phyloP scores from a whole-genome alignment of 192 early-diverging fungal genomes.

The Haplosporangium gracile region DNA sequence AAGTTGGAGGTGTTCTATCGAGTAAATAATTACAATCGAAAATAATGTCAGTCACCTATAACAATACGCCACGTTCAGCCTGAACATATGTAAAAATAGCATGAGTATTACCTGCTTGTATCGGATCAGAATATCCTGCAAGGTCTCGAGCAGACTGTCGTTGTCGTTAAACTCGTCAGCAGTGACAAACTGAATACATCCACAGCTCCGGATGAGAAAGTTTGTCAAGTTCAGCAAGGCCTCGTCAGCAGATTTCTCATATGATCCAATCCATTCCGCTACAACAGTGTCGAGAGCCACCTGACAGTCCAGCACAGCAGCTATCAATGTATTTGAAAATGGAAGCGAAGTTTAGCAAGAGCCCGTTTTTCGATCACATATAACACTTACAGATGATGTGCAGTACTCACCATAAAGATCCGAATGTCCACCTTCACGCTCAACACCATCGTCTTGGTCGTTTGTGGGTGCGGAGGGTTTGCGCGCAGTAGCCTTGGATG shows the following conservation, averaged over 20 bases:
- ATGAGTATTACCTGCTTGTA: constrained; percentile 65
- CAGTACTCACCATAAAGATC: constrained; percentile 31
- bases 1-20: constrained; percentile 58
- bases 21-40: background rate
- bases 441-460: constrained; percentile 3
- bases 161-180: constrained; percentile 52
- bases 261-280: constrained; percentile 80
- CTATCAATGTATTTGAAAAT: constrained; percentile 12
- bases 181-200: constrained; percentile 21
- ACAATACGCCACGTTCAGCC: background rate
- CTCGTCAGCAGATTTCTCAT: constrained; percentile 61
- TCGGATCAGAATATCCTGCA: constrained; percentile 72
- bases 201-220: constrained; percentile 73
- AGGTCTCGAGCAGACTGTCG: constrained; percentile 64
- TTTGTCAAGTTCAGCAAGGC: constrained; percentile 82
- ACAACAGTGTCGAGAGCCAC: constrained; percentile 72
- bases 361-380: too few species aligned
- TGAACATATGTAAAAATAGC: background rate
- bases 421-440: constrained; percentile 15
- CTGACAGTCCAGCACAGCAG: constrained; percentile 62
- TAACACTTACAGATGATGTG: background rate
- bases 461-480: background rate
- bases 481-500: background rate
- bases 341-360: background rate
- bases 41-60: background rate